A percentile compares a stretch with the other conserved stretches of the same genome.
phyloP scores from a whole-genome alignment of 1,284 basidiomycete species.

The Rhodotorula sp. region DNA sequence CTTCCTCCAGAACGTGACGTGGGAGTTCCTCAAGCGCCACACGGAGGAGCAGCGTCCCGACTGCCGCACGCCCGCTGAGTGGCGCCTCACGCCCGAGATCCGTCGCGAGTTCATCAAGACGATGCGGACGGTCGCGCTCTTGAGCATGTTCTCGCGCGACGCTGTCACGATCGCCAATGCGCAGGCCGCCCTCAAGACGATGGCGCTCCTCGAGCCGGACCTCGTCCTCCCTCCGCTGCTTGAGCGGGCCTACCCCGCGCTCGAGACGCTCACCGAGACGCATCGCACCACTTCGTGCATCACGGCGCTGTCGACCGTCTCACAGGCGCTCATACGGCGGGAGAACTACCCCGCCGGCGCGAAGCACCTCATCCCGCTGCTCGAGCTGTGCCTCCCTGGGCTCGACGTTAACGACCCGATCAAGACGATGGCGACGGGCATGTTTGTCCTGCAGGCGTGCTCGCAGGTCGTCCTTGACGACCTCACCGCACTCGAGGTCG shows the following conservation, averaged over 20 bases:
- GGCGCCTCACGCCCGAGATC: conserved; percentile 79
- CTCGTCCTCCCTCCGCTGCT: conserved; percentile 90
- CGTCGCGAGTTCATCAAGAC: conserved; percentile 78
- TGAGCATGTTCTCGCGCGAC: conserved; percentile 92
- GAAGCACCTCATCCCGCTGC: conserved; percentile 81
- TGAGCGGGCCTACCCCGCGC: conserved; percentile 84
- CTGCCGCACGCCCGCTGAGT: conserved; percentile 76
- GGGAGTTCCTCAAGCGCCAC: conserved; percentile 80
- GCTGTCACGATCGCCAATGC: conserved; percentile 56
- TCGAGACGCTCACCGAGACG: conserved; percentile 93
- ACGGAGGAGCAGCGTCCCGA: conserved; percentile 75
- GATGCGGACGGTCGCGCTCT: conserved; percentile 81
- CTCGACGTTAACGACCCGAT: conserved; percentile 92
- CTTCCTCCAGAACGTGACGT: conserved; percentile 77
- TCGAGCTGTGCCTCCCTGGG: conserved; percentile 87
- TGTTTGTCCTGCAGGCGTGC: conserved; percentile 48
- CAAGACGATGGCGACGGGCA: conserved; percentile 68
- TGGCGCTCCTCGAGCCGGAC: conserved; percentile 80
- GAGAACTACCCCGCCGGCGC: conserved; percentile 76
- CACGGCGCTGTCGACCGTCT: conserved; percentile 78
- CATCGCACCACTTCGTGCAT: conserved; percentile 89
- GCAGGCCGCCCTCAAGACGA: conserved; percentile 65
- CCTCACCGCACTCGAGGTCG: conserved; percentile 56
- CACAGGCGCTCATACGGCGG: conserved; percentile 76
- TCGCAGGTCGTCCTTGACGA: conserved; percentile 72